Conservation (phyloP, 2,329 filamentous ascomycete species). For the Annulohypoxylon truncatum region DNA sequence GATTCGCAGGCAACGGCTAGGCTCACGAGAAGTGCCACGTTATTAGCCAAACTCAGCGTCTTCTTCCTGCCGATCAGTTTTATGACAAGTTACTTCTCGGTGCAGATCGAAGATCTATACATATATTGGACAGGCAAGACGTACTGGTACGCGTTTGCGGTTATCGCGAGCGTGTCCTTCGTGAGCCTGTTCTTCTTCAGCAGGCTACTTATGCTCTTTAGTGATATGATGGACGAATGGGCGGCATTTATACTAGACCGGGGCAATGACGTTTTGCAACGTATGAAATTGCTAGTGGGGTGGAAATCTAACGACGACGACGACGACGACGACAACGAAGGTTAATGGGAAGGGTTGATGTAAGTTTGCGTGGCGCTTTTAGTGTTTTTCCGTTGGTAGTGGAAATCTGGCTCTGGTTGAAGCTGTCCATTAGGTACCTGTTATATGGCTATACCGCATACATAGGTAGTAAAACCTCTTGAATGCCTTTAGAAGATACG, state of each 20-base stretch:
- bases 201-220: constrained; percentile 59
- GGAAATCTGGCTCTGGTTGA: not conserved
- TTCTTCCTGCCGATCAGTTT: constrained; percentile 80
- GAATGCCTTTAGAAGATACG: not conserved
- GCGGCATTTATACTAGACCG: constrained; percentile 42
- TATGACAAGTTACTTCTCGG: constrained; percentile 80
- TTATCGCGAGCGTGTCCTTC: constrained; percentile 70
- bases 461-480: not conserved
- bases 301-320: constrained; percentile 32
- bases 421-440: not conserved
- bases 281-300: constrained; percentile 16
- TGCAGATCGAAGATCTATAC: constrained; percentile 69
- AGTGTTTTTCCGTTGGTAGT: not conserved
- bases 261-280: constrained; percentile 24
- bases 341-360: constrained; percentile 7
- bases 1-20: constrained; percentile 78
- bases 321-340: constrained; percentile 16
- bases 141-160: constrained; percentile 76
- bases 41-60: constrained; percentile 80
- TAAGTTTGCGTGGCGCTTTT: not conserved
- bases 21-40: constrained; percentile 76
- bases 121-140: constrained; percentile 67
- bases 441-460: not conserved
- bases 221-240: constrained; percentile 57
- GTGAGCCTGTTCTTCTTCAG: constrained; percentile 67